Conservation (phyloP, 108 stramenopile species). For the Pseudonitzschia pungens region DNA sequence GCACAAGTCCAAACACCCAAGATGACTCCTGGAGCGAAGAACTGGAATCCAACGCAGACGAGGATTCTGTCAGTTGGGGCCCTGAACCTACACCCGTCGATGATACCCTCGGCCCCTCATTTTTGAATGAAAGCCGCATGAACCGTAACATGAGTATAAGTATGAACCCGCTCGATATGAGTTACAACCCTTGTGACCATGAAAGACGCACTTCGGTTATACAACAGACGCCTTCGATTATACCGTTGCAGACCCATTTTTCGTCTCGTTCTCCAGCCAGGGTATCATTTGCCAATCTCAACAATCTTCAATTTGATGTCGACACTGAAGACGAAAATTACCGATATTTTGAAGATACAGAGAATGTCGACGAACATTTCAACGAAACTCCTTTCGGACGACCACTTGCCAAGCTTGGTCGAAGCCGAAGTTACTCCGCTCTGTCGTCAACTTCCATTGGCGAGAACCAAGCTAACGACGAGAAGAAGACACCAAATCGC, state of each 20-base stretch:
- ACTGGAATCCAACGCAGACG: constrained; percentile 22
- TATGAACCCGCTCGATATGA: neutral
- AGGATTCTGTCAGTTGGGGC: constrained; percentile 33
- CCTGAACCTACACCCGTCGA: neutral
- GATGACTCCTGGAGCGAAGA: constrained; percentile 18
- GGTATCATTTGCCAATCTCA: constrained; percentile 9
- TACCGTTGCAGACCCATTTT: neutral
- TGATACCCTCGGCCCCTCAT: constrained; percentile 1
- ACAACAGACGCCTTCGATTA: neutral
- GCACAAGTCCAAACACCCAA: constrained; percentile 14
- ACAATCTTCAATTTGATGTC: neutral
- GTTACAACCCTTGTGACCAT: neutral
- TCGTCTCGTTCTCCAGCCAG: neutral
- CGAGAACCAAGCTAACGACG: constrained; percentile 20
- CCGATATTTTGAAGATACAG: neutral
- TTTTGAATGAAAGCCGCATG: constrained; percentile 6
- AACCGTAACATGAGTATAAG: neutral
- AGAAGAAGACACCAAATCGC: constrained; percentile 17
- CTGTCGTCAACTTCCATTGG: constrained; percentile 46
- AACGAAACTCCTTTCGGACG: neutral
- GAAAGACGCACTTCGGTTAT: neutral
- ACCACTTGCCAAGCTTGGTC: constrained; percentile 20
- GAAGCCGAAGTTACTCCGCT: constrained; percentile 61
- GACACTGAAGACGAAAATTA: neutral
- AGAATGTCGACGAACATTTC: neutral